Evolutionary conservation across 179 eudicot genomes (phyloP), one percentile per base, ranked within the genome.

Genomic region (Carnegiea gigantea): DNA sequence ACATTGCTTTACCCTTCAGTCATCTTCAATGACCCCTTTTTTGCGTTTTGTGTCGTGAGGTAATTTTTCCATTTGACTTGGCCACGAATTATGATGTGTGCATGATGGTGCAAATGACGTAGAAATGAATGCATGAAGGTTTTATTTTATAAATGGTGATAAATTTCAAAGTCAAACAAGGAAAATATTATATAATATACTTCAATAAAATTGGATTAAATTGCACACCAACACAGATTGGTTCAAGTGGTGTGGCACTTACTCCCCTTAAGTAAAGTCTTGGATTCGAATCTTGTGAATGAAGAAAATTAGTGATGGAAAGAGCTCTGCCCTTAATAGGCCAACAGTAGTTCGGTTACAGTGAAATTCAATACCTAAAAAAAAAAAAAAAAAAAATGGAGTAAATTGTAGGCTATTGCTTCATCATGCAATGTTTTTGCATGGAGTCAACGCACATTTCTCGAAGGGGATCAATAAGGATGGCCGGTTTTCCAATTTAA

Each of bases 41-140:
- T 73, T 36, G 46, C 36, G 44, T 70, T 15, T 70, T 30, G 7
- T 6, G 12, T 30, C 20, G 26, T 70, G 48, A n/a, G 76, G 18
- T 36, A 51, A 51, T 70, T 70, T 67, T 24, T 21, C 28, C 13
- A 40, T 73, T 43, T 71, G 49, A 71, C 49, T 71, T 71, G 3
- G 8, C 49, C 8, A 73, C 18, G 53, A 73, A n/a, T 43, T 72
- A 72, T 72, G 76, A 72, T 72, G 76, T 21, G 24, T 38, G 49
- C 28, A 9, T 73, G 53, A 73, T 73, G 76, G 20, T 73, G 26
- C 21, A 70, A 36, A 71, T 71, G 75, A 71, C 75, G 75, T 71
- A 71, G n/a, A 71, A n/a, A 18, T 71, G n/a, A 71, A 71, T 71
- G 23, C 75, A 71, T 33, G 3, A 18, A 33, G 13, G 11, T 73